Conservation (phyloP, 179 eudicot species). For the Monotropa hypopitys region DNA sequence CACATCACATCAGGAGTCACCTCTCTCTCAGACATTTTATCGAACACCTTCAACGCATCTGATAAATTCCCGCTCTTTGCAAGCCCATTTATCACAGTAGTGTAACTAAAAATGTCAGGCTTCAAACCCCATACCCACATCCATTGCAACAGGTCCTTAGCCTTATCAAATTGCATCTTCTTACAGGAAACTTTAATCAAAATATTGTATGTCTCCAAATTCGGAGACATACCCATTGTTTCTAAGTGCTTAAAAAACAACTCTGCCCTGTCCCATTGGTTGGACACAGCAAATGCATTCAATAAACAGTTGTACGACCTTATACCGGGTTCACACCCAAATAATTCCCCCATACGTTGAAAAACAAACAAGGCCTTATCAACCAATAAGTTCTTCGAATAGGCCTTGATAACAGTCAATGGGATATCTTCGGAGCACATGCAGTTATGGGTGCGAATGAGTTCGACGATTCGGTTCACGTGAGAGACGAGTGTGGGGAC, state of each 20-base stretch:
- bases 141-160: slow-evolving; percentile 33
- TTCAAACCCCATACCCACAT: slow-evolving; percentile 35
- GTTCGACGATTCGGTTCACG: slow-evolving; percentile 34
- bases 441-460: slow-evolving; percentile 38
- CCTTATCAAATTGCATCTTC: slow-evolving; percentile 34
- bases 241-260: slow-evolving; percentile 37
- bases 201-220: slow-evolving; percentile 51
- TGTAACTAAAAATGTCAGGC: slow-evolving; percentile 61
- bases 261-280: slow-evolving; percentile 45
- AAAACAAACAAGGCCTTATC: slow-evolving; percentile 45
- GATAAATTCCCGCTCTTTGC: slow-evolving; percentile 34
- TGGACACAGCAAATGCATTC: slow-evolving; percentile 41
- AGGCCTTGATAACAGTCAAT: slow-evolving; percentile 48
- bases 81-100: slow-evolving; percentile 47
- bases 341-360: slow-evolving; percentile 43
- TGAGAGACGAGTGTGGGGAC: slow-evolving; percentile 27
- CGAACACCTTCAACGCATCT: slow-evolving; percentile 50
- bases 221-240: slow-evolving; percentile 35
- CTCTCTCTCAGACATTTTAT: slow-evolving; percentile 63
- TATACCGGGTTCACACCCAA: slow-evolving; percentile 61
- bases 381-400: slow-evolving; percentile 41
- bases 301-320: slow-evolving; percentile 58
- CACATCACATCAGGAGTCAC: slow-evolving; percentile 56
- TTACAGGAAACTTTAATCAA: slow-evolving; percentile 61
- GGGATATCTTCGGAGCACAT: slow-evolving; percentile 50